These are phyloP conservation scores for Borovskyia barvae DNA, from an alignment of 208 protist genomes.

Conservation along the genomic window DNA sequence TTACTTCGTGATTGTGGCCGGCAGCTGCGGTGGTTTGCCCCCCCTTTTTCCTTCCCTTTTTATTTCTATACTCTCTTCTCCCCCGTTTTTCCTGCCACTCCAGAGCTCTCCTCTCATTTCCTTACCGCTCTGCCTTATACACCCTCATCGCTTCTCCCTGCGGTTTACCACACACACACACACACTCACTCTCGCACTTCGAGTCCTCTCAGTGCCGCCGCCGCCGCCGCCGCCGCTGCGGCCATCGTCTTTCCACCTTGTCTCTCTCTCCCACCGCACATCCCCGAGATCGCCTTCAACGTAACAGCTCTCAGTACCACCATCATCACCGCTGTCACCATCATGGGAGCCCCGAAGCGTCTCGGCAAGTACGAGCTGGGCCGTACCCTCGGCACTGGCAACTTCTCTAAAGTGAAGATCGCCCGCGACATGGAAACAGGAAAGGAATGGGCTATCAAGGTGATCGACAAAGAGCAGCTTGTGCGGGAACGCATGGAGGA, in stretches of 20 bases:
- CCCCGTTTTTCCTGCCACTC: too few relatives aligned
- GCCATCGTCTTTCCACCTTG: not conserved
- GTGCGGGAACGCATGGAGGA: conserved; percentile 87
- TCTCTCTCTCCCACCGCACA: not conserved
- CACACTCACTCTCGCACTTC: too few relatives aligned
- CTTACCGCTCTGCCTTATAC: too few relatives aligned
- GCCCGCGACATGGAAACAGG: conserved; percentile 66
- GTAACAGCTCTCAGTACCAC: not conserved
- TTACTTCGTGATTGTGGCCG: too few relatives aligned
- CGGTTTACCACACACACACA: too few relatives aligned
- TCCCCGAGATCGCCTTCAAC: not conserved
- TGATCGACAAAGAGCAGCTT: conserved; percentile 88
- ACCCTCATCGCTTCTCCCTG: too few relatives aligned
- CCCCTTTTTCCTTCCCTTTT: too few relatives aligned
- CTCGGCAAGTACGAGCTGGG: conserved; percentile 90
- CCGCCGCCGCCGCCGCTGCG: too few relatives aligned
- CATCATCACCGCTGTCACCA: not conserved
- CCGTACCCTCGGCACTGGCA: conserved; percentile 82
- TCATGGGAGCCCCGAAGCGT: conserved; percentile 52
- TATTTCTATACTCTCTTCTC: too few relatives aligned
- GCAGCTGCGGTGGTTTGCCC: too few relatives aligned
- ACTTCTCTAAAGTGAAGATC: conserved; percentile 87
- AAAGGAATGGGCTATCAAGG: conserved; percentile 85
- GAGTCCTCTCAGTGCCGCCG: too few relatives aligned
- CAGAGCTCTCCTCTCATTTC: too few relatives aligned